Evolutionary conservation across 176 grass and related monocot species (phyloP).

Genomic region (Chrysopogon serrulatus): DNA sequence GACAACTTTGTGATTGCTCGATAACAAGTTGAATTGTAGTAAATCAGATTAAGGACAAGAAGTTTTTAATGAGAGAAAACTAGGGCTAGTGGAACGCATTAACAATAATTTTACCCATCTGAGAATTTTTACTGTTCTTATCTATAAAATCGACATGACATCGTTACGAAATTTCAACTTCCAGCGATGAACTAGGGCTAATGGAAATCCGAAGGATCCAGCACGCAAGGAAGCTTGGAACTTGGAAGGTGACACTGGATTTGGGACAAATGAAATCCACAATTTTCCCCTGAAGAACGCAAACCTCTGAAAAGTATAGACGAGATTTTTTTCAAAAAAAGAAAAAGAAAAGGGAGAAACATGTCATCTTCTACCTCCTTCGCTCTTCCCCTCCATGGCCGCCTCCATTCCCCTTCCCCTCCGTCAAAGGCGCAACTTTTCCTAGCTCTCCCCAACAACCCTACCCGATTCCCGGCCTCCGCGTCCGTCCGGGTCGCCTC

Average conservation of each 20-base stretch:
- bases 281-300: not conserved
- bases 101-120: not conserved
- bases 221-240: not conserved
- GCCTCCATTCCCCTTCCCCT: not conserved
- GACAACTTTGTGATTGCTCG: not conserved
- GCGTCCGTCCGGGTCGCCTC: not conserved
- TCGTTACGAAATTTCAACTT: not conserved
- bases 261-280: not conserved
- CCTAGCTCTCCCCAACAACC: not conserved
- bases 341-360: not conserved
- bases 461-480: not conserved
- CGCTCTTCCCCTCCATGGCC: not conserved
- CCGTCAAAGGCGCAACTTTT: not conserved
- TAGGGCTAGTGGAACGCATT: not conserved
- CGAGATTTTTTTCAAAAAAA: not conserved
- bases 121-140: not conserved
- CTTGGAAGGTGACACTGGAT: not conserved
- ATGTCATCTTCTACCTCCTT: conserved; percentile 34
- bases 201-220: no score
- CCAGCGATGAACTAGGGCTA: not conserved
- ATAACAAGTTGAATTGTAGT: not conserved
- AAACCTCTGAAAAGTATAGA: not conserved
- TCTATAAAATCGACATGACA: not conserved
- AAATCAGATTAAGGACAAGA: not conserved
- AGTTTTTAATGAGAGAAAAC: not conserved